Evolutionary conservation across 192 early-diverging fungal species (phyloP), one percentile per base, ranked within the genome.

Genomic region (Backusella sp.): DNA sequence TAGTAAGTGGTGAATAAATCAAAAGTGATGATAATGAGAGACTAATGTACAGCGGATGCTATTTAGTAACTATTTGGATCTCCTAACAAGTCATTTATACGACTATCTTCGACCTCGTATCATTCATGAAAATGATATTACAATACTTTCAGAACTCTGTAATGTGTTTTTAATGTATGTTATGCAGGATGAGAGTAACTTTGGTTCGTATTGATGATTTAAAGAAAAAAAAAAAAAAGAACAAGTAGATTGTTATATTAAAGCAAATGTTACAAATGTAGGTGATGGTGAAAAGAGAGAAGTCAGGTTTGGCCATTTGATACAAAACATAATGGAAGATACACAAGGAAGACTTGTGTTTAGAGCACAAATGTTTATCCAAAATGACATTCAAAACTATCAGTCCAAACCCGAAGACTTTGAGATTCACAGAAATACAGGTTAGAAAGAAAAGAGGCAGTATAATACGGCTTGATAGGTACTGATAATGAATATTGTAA

Each of bases 291-390:
- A 52, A 23, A 36, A 44, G 37, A 83, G 84, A 73, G 86, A 84
- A 37, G 77, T 91, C 4, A 82, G 80, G 23, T 90, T 90, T 62
- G 88, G 92, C 73, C 84, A 93, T 68, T 88, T 94, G n/a, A 91
- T 95, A 30, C 86, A 86, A 36, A 88, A 92, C 71, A 92, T 98
- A 67, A 80, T 99, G 62, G 87, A 96, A 82, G 97, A 98, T 85
- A 83, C 96, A 5, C 97, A 99, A 80, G 88, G 90, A 70, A 80
- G 96, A 17, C 89, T 99, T 36, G 94, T 92, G 6, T 99, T 97
- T 85, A 88, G 96, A 44, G 92, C 95, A 4, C 89, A 97, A 82
- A 78, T 86, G 30, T 97, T 88, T 80, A 94, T 97, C 37, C 87
- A 88, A 15, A 83, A 82, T 67, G 92, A 96, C 75, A 95, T 96